These are phyloP conservation scores for Acacia melanoxylon DNA, from an alignment of 306 rosid species.

Conservation along the genomic window DNA sequence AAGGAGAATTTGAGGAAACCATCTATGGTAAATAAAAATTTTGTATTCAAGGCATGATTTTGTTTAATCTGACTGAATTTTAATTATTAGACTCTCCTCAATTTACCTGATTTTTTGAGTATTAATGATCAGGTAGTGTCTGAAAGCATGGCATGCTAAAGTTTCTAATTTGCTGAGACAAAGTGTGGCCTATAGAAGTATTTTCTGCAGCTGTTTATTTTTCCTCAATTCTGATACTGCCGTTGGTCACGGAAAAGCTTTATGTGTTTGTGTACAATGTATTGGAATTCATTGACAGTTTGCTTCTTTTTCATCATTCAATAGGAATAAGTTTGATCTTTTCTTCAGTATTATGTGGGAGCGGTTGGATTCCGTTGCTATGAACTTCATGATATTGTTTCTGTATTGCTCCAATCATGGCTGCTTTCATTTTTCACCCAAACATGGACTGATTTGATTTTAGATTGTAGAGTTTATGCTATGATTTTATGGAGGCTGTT, in stretches of 20 bases:
- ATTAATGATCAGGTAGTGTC: neutral
- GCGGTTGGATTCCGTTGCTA: neutral
- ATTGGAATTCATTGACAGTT: slow-evolving; percentile 11
- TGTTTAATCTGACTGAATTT: slow-evolving; percentile 4
- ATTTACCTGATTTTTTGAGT: neutral
- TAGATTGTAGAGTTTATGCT: neutral
- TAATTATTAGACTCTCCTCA: neutral
- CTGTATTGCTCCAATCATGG: neutral
- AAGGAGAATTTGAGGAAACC: slow-evolving; percentile 66
- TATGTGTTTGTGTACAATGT: slow-evolving; percentile 1
- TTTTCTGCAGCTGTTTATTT: slow-evolving; percentile 10
- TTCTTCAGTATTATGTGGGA: neutral
- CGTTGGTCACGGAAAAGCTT: neutral
- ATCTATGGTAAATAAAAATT: slow-evolving; percentile 54
- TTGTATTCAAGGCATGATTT: neutral
- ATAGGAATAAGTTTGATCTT: slow-evolving; percentile 5
- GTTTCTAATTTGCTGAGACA: neutral
- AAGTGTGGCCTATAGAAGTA: neutral
- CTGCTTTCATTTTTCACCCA: neutral
- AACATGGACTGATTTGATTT: neutral
- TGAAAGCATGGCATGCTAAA: slow-evolving; percentile 16
- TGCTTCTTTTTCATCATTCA: neutral
- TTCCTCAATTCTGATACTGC: neutral
- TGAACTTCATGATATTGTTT: neutral
- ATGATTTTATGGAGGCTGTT: neutral